Conservation (phyloP, 1,284 basidiomycete species). For the Fistulina hepatica region DNA sequence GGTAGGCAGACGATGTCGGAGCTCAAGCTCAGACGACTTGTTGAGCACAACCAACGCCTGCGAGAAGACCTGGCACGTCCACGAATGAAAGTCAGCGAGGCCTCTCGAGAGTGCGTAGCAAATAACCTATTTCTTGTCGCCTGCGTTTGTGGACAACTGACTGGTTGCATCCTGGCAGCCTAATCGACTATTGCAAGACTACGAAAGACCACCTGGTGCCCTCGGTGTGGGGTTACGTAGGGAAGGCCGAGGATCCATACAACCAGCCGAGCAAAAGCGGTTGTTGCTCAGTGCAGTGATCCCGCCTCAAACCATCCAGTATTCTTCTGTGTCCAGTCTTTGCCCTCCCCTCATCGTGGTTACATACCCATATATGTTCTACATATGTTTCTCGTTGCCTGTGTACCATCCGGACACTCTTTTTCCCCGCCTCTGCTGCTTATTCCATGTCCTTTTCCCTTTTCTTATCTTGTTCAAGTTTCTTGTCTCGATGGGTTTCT, state of each 20-base stretch:
- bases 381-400: no score
- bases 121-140: background rate
- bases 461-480: no score
- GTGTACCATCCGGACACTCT: no score
- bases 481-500: no score
- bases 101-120: conserved; percentile 68
- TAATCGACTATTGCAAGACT: conserved; percentile 86
- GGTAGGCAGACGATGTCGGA: conserved; percentile 79
- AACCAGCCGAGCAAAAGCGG: conserved; percentile 44
- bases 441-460: no score
- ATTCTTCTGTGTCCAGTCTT: no score
- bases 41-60: conserved; percentile 88
- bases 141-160: conserved; percentile 4
- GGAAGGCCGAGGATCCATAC: conserved; percentile 75
- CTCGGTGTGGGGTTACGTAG: conserved; percentile 84
- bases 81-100: conserved; percentile 83
- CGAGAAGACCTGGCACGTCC: conserved; percentile 85
- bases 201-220: conserved; percentile 83
- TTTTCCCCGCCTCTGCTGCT: no score
- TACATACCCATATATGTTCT: no score
- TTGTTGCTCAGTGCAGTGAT: conserved; percentile 38
- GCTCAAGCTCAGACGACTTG: conserved; percentile 86
- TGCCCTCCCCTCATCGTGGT: no score
- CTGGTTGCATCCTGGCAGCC: conserved; percentile 27
- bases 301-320: no score